Evolutionary conservation across 768 basidiomycete species (phyloP).

Genomic region (Sutorius australiensis): DNA sequence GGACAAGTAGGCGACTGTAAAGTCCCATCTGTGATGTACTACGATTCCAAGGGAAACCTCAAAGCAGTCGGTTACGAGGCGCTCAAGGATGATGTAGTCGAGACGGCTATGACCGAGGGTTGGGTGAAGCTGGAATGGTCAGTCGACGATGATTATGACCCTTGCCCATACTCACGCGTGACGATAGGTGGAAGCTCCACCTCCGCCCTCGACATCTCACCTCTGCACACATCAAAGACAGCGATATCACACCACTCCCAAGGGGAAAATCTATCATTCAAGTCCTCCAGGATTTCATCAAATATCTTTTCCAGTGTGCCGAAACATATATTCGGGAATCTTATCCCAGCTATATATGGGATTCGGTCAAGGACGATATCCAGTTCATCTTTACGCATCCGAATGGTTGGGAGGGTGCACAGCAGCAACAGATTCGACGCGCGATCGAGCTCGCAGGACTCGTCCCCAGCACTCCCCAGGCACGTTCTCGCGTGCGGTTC

Average conservation of each 20-base stretch:
- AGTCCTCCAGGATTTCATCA: conserved; percentile 45
- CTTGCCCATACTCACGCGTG: background rate
- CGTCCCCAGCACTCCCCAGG: conserved; percentile 36
- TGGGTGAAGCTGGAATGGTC: conserved; percentile 46
- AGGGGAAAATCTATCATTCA: conserved; percentile 33
- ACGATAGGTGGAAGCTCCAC: conserved; percentile 35
- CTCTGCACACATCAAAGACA: conserved; percentile 22
- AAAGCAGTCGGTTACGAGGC: conserved; percentile 42
- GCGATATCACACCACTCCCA: conserved; percentile 39
- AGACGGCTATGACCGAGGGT: conserved; percentile 34
- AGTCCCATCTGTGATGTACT: conserved; percentile 45
- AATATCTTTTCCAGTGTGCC: too few relatives aligned
- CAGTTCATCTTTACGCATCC: too few relatives aligned
- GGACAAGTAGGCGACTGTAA: conserved; percentile 39
- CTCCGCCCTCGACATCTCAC: conserved; percentile 32
- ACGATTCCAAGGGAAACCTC: conserved; percentile 36
- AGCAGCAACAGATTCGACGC: conserved; percentile 47
- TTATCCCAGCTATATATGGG: conserved; percentile 43
- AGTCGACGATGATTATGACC: background rate
- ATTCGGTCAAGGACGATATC: too few relatives aligned
- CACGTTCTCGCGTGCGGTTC: conserved; percentile 42
- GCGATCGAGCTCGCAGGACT: conserved; percentile 51
- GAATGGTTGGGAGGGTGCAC: too few relatives aligned
- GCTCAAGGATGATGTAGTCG: conserved; percentile 31
- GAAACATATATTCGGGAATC: conserved; percentile 42